A percentile compares a stretch with the other conserved stretches of the same genome.
Evolutionary conservation across 208 protist species (phyloP).

Genomic region (Trypanosoma grayi): DNA sequence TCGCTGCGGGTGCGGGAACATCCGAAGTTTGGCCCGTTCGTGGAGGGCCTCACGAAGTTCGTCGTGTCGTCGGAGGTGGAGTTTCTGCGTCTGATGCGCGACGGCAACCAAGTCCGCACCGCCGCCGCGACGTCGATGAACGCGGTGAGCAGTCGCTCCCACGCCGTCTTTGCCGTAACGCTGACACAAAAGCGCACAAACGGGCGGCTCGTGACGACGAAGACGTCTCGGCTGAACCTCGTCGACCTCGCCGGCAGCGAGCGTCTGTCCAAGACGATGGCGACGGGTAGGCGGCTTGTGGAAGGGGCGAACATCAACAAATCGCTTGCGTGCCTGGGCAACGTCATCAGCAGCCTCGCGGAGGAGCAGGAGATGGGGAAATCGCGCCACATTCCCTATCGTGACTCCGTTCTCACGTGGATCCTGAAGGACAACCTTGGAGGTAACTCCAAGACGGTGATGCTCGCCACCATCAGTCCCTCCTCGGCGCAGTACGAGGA

Average conservation of each 20-base stretch:
- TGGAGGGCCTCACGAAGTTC: constrained; percentile 78
- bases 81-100: constrained; percentile 75
- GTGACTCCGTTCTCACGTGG: constrained; percentile 86
- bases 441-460: constrained; percentile 94
- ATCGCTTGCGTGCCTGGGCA: constrained; percentile 51
- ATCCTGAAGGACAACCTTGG: constrained; percentile 82
- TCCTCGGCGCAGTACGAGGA: constrained; percentile 60
- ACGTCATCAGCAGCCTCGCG: constrained; percentile 49
- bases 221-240: constrained; percentile 51
- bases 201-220: constrained; percentile 16
- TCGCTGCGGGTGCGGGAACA: constrained; percentile 78
- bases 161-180: constrained; percentile 89
- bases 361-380: constrained; percentile 40
- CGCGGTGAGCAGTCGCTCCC: constrained; percentile 76
- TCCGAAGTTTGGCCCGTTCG: constrained; percentile 72
- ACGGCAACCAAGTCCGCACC: constrained; percentile 84
- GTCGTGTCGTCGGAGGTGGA: constrained; percentile 57
- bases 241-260: constrained; percentile 86
- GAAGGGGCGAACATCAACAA: constrained; percentile 88
- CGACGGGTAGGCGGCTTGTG: constrained; percentile 66
- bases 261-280: constrained; percentile 77
- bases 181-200: constrained; percentile 53
- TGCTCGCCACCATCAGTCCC: constrained; percentile 72
- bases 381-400: constrained; percentile 78
- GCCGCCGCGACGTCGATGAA: constrained; percentile 93